Evolutionary conservation across 1,139 yeast genomes (phyloP), one percentile per base, ranked within the genome.

Genomic region (Wickerhamiella infanticola): DNA sequence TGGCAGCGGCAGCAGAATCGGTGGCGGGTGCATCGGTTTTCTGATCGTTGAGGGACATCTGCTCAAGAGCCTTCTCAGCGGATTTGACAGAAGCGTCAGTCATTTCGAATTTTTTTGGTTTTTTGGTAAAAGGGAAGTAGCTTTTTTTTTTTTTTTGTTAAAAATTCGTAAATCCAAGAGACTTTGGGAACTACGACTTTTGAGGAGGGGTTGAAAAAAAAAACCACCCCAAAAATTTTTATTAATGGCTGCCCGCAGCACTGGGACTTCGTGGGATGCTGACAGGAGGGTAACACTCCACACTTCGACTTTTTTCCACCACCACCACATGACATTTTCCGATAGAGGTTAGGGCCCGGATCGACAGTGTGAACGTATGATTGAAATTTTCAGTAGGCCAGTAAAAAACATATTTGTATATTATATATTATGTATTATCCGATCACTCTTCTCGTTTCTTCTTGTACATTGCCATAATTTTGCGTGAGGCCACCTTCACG

Each of bases 381-480:
- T 27, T 18, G 26, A 5, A 6, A 27, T n/a, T 37, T 37, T 37
- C 26, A 37, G 39, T 24, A 37, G 9, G 11, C 39, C 39, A 27
- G 26, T 23, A 23, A 23, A 37, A 23, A 37, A 8, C 35, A 31
- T 31, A 31, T 9, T 31, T 31, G 8, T 31, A 31, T 31, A 9
- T 31, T 31, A 31, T 31, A 31, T 11, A 31, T 41, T 35, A 42
- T 35, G 4, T 36, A 9, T 9, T 18, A 23, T 39, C 26, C 24
- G 42, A 33, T 37, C 48, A 49, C 33, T 29, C 33, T 29, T 29
- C 33, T 7, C 33, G 33, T 47, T 55, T 56, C 54, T 62, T 64
- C 63, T 83, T 80, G 63, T 88, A 90, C 95, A 90, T 90, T 45
- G 78, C 81, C 62, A 75, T 75, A 55, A 90, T 78, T 64, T 82